Evolutionary conservation across 108 stramenopile genomes (phyloP).

Genomic region (Schizochytrium sp.): DNA sequence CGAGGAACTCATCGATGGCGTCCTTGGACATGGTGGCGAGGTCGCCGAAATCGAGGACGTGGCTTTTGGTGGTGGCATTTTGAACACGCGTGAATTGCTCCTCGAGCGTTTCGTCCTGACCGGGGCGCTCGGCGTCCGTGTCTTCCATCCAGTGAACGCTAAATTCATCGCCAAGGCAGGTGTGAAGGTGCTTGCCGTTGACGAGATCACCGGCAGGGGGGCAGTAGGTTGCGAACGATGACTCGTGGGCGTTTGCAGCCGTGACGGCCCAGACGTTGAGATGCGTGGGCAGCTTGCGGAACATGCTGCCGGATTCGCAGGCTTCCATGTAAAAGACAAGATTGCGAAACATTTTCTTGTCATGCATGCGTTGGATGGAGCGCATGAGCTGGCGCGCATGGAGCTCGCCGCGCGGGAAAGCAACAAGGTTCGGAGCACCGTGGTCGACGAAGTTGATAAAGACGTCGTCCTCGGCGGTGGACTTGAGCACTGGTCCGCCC

Average conservation of each 20-base stretch:
- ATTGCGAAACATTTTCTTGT: conserved; percentile 32
- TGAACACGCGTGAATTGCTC: conserved; percentile 18
- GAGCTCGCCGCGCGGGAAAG: conserved; percentile 27
- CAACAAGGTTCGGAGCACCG: conserved; percentile 35
- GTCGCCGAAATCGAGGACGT: conserved; percentile 31
- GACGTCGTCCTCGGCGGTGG: conserved; percentile 31
- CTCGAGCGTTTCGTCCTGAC: conserved; percentile 30
- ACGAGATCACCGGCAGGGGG: conserved; percentile 1
- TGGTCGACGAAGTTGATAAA: conserved; percentile 41
- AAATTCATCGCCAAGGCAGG: conserved; percentile 38
- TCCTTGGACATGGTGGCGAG: background rate
- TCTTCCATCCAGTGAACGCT: conserved; percentile 38
- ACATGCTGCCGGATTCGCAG: conserved; percentile 40
- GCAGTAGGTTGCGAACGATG: conserved; percentile 35
- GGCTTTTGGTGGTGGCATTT: conserved; percentile 23
- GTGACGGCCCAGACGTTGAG: conserved; percentile 32
- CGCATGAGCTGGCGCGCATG: conserved; percentile 28
- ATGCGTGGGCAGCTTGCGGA: conserved; percentile 25
- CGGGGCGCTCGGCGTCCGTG: conserved; percentile 19
- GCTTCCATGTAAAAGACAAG: conserved; percentile 38
- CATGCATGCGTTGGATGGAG: conserved; percentile 19
- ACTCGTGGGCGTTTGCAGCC: conserved; percentile 27
- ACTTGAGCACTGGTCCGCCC: conserved; percentile 28
- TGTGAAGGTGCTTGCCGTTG: conserved; percentile 19
- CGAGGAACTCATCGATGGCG: background rate